Percentiles rank a stretch among this genome's conserved stretches.
Evolutionary conservation across 169 alveolate species (phyloP).

Genomic region (Blepharisma undulans): DNA sequence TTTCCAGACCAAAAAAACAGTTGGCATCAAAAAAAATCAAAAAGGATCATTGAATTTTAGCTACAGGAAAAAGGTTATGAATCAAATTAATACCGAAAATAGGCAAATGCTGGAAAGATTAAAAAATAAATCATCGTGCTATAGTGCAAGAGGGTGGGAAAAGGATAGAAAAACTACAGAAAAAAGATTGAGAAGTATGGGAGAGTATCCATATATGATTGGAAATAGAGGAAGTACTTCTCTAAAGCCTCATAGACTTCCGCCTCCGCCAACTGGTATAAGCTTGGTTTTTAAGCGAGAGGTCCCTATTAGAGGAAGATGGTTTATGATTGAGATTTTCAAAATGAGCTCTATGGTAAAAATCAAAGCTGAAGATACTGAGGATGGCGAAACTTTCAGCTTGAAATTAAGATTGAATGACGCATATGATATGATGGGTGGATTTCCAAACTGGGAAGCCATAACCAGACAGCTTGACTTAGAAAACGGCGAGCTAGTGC

Average conservation of each 20-base stretch:
- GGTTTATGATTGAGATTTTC: conserved; percentile 57
- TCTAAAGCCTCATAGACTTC: not conserved
- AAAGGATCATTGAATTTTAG: not conserved
- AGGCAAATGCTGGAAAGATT: conserved; percentile 15
- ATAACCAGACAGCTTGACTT: not conserved
- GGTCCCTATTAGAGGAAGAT: conserved; percentile 53
- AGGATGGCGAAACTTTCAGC: not conserved
- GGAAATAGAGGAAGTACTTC: not conserved
- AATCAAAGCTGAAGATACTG: not conserved
- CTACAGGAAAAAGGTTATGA: not conserved
- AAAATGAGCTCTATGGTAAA: not conserved
- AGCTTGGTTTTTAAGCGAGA: conserved; percentile 58
- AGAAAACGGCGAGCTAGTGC: conserved; percentile 32
- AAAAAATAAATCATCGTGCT: conserved; percentile 33
- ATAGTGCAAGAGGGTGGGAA: conserved; percentile 55
- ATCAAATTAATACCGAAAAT: conserved; percentile 30
- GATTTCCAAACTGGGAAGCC: not conserved
- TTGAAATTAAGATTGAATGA: not conserved
- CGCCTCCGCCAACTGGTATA: not conserved
- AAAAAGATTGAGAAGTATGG: conserved; percentile 51
- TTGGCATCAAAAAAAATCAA: not conserved
- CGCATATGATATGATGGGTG: conserved; percentile 15
- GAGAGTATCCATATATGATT: conserved; percentile 56
- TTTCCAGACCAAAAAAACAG: not conserved
- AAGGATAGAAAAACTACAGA: conserved; percentile 49